Base-by-base conservation (phyloP, 805 yeast species). In the Cyberlindnera mississippiensis region DNA sequence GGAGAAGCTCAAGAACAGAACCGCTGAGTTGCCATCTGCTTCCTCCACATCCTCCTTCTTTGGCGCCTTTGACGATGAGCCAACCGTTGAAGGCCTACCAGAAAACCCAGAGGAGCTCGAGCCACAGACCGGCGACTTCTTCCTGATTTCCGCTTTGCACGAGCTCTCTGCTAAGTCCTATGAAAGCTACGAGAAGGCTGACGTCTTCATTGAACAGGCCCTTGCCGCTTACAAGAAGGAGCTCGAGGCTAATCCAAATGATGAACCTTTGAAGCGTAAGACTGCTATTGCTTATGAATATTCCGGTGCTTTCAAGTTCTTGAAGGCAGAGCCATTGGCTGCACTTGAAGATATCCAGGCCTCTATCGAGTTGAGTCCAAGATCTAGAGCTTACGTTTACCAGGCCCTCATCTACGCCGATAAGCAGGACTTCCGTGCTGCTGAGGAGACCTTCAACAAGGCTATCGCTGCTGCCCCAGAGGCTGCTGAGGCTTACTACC, bases 401-500 rank as follows among this genome's bases (percentile, higher is more conserved):
- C 76, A 88, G 62, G 95, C 95, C 33, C 72, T 88, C 56, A 76
- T 89, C 52, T 73, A 76, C 60, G 90, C 96, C 51, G 99, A 93
- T 68, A 76, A 76, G 54, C 81, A 83, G 47, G 82, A 76, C 48
- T 81, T 95, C 37, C 67, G 70, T 37, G 67, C 68, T 40, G 90
- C 85, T 63, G 81, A 85, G 59, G 63, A 67, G 35, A 85, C 82
- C 64, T 89, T 93, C 58, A 76, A 78, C 39, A 67, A 72, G 40
- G 98, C 97, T 16, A 71, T 80, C 46, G 68, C 72, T 45, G 59
- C 84, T 48, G 82, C 86, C 58, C 78, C 91, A 37, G 67, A 76
- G 18, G 78, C 80, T 57, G 80, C 93, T 27, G 96, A 93, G 59
- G 77, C 84, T 52, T 86, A 82, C 71, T 93, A 93, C 72, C 99